Percentiles rank a stretch among this genome's conserved stretches.
Conservation (phyloP, 768 basidiomycete genomes). For the Dioszegia aurantiaca region DNA sequence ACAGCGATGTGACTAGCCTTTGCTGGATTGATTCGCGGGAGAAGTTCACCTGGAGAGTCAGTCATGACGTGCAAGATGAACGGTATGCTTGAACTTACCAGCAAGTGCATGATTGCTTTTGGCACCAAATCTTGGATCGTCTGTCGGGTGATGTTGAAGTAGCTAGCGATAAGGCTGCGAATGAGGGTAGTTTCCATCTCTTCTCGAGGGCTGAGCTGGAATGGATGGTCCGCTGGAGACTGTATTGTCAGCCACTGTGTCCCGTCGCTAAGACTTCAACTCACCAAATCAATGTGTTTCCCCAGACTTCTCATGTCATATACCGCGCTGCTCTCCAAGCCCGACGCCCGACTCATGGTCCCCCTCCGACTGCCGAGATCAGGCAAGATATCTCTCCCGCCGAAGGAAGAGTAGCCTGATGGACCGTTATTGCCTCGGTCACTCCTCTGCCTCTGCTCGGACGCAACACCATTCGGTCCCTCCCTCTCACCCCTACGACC, state of each 20-base stretch:
- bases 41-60: conserved; percentile 71
- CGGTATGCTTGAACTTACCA: conserved; percentile 25
- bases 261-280: conserved; percentile 48
- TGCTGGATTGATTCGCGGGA: conserved; percentile 97
- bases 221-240: conserved; percentile 61
- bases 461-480: not conserved
- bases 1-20: conserved; percentile 85
- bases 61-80: not conserved
- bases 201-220: conserved; percentile 71
- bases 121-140: conserved; percentile 95
- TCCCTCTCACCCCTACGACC: not conserved
- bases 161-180: conserved; percentile 87
- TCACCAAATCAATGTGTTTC: conserved; percentile 93
- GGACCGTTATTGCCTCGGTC: conserved; percentile 1
- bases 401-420: conserved; percentile 7
- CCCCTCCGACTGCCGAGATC: conserved; percentile 44
- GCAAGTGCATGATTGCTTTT: conserved; percentile 90
- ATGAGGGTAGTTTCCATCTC: conserved; percentile 97
- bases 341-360: conserved; percentile 37
- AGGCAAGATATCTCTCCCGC: conserved; percentile 42
- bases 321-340: conserved; percentile 74
- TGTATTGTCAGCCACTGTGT: conserved; percentile 26
- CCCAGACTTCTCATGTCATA: conserved; percentile 99
- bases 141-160: conserved; percentile 93
- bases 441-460: conserved; percentile 1